Conservation (phyloP, 2,329 filamentous ascomycete genomes). For the Aschersonia sp. region DNA sequence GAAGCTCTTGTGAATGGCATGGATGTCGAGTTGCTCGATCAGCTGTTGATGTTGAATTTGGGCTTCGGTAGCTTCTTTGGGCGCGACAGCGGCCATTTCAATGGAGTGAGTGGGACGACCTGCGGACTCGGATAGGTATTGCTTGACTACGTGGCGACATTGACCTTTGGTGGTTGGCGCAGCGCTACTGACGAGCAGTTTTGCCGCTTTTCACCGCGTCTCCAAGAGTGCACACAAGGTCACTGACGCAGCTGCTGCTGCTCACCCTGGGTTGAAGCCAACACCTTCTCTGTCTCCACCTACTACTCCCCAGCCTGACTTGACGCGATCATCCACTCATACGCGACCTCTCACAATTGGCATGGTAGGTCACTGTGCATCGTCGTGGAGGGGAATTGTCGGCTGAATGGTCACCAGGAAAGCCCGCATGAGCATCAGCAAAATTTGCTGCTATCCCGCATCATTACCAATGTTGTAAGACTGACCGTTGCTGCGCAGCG, state of each 20-base stretch:
- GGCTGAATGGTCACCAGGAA: conserved; percentile 39
- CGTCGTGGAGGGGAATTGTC: too few relatives aligned
- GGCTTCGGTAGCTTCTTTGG: conserved; percentile 40
- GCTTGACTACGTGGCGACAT: too few relatives aligned
- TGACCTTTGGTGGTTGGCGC: too few relatives aligned
- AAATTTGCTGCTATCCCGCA: conserved; percentile 79
- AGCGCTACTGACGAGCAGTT: conserved; percentile 6
- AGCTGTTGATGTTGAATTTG: conserved; percentile 73
- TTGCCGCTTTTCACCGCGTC: conserved; percentile 20
- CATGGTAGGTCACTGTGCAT: not conserved
- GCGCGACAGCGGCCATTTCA: conserved; percentile 32
- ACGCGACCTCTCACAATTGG: not conserved
- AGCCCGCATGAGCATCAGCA: conserved; percentile 97
- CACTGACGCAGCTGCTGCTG: not conserved
- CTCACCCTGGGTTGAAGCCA: too few relatives aligned
- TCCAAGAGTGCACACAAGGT: not conserved
- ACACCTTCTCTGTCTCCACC: too few relatives aligned
- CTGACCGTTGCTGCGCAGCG: not conserved
- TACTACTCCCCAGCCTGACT: too few relatives aligned
- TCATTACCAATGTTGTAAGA: conserved; percentile 91
- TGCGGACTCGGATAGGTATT: not conserved
- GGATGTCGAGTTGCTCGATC: conserved; percentile 83
- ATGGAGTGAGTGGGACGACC: not conserved
- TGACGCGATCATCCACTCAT: too few relatives aligned
- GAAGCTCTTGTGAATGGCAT: conserved; percentile 74